Evolutionary conservation across 2,329 filamentous ascomycete species (phyloP), one percentile per base, ranked within the genome.

Genomic region (Colletotrichum truncatum): DNA sequence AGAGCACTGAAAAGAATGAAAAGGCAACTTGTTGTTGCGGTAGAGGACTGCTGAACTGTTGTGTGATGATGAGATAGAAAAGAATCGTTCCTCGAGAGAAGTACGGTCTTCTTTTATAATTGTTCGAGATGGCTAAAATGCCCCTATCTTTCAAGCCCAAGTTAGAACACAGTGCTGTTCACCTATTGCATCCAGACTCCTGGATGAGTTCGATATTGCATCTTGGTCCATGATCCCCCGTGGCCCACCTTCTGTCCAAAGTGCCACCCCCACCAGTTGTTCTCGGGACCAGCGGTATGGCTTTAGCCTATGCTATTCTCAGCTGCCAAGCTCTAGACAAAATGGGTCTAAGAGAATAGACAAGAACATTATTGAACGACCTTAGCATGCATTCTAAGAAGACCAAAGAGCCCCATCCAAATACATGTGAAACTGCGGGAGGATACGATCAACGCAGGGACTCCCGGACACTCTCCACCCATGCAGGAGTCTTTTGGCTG

Each of bases 1-100:
- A 57, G 38, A 57, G 54, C 54, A 57, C 28, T 6, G 30, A 38
- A 48, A 57, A 57, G 41, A 45, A 26, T 36, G 39, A 25, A 46
- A 46, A 18, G 36, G 39, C 39, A 46, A 57, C 28, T 45, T 8
- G 26, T 25, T 46, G 39, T 43, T 56, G 41, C 25, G 53, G 26
- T 46, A 21, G 39, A 56, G 28, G 53, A 48, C 21, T 48, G 53
- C 39, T 36, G 21, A 18, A 11, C 12, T 43, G 21, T 43, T 16
- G 5, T 34, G 46, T 49, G 28, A 57, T 46, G 30, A 45, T 57
- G 41, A 38, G 26, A 36, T 18, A 21, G 9, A 28, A 9, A 11
- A 38, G 9, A 23, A 51, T 9, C 16, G 18, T 14, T 34, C 12
- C 9, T 57, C 10, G 26, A 16, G 18, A 14, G 39, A 11, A 14